Conservation (phyloP, 2,329 filamentous ascomycete genomes). For the Orbilia brochopaga region DNA sequence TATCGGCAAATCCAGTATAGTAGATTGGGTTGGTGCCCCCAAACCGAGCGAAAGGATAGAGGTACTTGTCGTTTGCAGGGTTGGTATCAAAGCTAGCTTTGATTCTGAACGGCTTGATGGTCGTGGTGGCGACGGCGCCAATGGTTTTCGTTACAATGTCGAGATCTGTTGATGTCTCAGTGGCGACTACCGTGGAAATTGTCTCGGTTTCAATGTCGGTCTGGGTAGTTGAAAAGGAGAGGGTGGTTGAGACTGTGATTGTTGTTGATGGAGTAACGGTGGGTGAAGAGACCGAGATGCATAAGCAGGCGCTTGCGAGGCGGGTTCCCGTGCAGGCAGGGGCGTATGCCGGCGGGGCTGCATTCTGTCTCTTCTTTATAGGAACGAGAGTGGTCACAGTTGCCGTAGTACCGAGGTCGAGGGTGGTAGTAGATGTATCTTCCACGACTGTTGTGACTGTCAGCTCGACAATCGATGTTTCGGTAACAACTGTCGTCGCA, state of each 20-base stretch:
- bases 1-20: conserved; percentile 11
- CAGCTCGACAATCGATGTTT: conserved; percentile 15
- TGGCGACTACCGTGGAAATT: conserved; percentile 10
- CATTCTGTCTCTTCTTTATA: conserved; percentile 6
- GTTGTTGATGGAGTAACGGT: conserved; percentile 28
- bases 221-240: conserved; percentile 17
- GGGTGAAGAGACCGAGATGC: conserved; percentile 12
- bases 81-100: background rate
- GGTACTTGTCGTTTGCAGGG: background rate
- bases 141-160: conserved; percentile 10
- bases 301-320: conserved; percentile 20
- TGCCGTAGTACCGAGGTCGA: conserved; percentile 5
- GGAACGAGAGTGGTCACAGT: conserved; percentile 6
- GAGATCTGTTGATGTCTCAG: conserved; percentile 11
- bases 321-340: conserved; percentile 14
- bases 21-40: background rate
- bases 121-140: conserved; percentile 16
- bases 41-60: conserved; percentile 10
- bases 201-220: conserved; percentile 13
- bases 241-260: conserved; percentile 19
- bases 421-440: conserved; percentile 1
- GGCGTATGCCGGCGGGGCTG: conserved; percentile 11
- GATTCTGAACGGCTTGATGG: conserved; percentile 26
- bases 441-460: conserved; percentile 3
- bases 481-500: conserved; percentile 11